Conservation (phyloP, 176 grass and related monocot species). For the Otatea glauca region DNA sequence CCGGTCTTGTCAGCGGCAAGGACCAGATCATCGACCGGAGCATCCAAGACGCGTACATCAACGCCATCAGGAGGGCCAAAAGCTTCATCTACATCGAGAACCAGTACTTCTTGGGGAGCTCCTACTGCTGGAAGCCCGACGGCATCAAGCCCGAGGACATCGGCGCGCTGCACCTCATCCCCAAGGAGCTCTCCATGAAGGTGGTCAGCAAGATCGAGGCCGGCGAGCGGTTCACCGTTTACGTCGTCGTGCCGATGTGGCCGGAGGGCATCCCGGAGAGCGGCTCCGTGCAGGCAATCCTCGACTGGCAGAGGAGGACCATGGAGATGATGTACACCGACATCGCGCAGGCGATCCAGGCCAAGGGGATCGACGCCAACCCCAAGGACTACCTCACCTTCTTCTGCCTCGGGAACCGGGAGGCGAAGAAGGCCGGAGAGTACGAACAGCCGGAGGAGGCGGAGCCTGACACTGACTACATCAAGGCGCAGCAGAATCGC, state of each 20-base stretch:
- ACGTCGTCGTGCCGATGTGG: constrained; percentile 96
- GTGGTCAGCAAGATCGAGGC: constrained; percentile 86
- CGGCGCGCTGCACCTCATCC: constrained; percentile 82
- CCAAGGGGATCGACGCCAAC: constrained; percentile 69
- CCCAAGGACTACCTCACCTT: constrained; percentile 90
- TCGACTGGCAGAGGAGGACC: constrained; percentile 86
- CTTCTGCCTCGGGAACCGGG: constrained; percentile 89
- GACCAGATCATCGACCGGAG: constrained; percentile 84
- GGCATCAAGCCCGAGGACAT: constrained; percentile 71
- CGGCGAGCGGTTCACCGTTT: constrained; percentile 70
- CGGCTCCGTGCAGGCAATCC: constrained; percentile 88
- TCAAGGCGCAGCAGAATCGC: constrained; percentile 71
- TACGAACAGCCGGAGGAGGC: constrained; percentile 67
- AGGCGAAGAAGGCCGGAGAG: constrained; percentile 65
- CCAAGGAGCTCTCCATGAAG: constrained; percentile 91
- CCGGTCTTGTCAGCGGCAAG: constrained; percentile 77
- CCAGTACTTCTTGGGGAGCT: constrained; percentile 85
- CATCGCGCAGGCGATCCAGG: constrained; percentile 66
- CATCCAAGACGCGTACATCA: constrained; percentile 86
- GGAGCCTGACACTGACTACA: constrained; percentile 67
- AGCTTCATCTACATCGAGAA: constrained; percentile 89
- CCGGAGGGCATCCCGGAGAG: constrained; percentile 89
- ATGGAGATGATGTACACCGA: constrained; percentile 98
- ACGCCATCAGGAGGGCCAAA: constrained; percentile 65
- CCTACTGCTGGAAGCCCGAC: constrained; percentile 68